These are phyloP conservation scores for Chrysopogon serrulatus DNA, from an alignment of 176 grass and related monocot species.

Conservation along the genomic window DNA sequence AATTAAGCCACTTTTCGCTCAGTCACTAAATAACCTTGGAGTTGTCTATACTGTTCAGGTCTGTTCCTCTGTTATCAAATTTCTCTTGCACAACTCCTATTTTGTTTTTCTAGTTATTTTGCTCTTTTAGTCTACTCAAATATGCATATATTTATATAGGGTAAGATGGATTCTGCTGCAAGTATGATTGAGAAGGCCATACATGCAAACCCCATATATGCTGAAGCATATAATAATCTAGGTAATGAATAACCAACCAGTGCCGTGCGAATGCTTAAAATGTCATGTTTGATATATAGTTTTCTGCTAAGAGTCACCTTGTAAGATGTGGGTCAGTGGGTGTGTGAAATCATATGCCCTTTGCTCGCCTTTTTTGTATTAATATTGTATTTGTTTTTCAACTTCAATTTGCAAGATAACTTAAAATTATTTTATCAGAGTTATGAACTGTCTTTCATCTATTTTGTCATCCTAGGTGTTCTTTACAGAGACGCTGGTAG, in stretches of 20 bases:
- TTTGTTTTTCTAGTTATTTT: background rate
- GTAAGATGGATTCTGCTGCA: constrained; percentile 96
- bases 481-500: constrained; percentile 99
- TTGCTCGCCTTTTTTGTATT: background rate
- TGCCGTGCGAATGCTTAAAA: background rate
- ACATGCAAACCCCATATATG: constrained; percentile 76
- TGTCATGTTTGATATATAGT: background rate
- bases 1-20: constrained; percentile 93
- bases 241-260: constrained; percentile 39
- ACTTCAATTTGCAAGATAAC: background rate
- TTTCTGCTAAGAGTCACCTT: background rate
- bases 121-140: constrained; percentile 13
- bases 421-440: background rate
- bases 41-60: constrained; percentile 99
- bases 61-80: constrained; percentile 13
- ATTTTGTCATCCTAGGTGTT: constrained; percentile 62
- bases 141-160: constrained; percentile 48
- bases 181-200: constrained; percentile 98
- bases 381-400: background rate
- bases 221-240: constrained; percentile 99
- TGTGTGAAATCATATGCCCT: background rate
- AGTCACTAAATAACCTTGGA: constrained; percentile 97
- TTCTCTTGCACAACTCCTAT: constrained; percentile 8
- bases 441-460: constrained; percentile 11
- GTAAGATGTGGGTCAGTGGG: background rate